Evolutionary conservation across 768 basidiomycete species (phyloP).

Genomic region (Artomyces pyxidatus): DNA sequence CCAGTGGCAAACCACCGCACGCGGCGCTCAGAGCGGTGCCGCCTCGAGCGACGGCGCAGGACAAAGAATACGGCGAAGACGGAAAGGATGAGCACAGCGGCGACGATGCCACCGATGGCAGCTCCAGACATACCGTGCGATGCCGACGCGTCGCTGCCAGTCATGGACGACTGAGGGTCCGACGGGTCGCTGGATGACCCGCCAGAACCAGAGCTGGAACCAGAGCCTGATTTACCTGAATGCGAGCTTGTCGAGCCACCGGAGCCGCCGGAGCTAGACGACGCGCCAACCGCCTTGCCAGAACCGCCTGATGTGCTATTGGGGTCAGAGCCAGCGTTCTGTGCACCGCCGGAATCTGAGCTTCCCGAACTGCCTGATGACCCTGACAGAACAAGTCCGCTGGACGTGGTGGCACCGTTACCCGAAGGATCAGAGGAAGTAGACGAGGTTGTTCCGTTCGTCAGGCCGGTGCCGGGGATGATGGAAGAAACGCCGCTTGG

Average conservation of each 20-base stretch:
- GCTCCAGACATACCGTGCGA: slow-evolving; percentile 29
- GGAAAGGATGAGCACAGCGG: slow-evolving; percentile 24
- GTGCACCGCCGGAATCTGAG: background rate
- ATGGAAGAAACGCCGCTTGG: background rate
- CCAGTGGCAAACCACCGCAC: slow-evolving; percentile 38
- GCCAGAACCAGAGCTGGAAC: background rate
- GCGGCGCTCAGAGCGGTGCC: slow-evolving; percentile 35
- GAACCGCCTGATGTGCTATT: background rate
- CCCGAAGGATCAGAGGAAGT: background rate
- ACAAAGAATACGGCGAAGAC: slow-evolving; percentile 32
- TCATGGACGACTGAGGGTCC: background rate
- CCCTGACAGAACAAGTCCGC: background rate
- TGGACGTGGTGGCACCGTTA: background rate
- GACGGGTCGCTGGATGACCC: slow-evolving; percentile 2
- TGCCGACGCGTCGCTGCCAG: background rate
- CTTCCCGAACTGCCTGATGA: background rate
- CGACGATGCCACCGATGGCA: slow-evolving; percentile 39
- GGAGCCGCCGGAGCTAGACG: background rate
- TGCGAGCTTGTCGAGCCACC: background rate
- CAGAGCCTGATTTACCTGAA: background rate
- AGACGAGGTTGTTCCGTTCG: background rate
- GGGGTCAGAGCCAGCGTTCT: background rate
- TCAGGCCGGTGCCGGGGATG: background rate
- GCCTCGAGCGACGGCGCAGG: slow-evolving; percentile 37
- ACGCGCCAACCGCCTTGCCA: background rate